Evolutionary conservation across 768 basidiomycete species (phyloP), one percentile per base, ranked within the genome.

Genomic region (Tulasnella sp.): DNA sequence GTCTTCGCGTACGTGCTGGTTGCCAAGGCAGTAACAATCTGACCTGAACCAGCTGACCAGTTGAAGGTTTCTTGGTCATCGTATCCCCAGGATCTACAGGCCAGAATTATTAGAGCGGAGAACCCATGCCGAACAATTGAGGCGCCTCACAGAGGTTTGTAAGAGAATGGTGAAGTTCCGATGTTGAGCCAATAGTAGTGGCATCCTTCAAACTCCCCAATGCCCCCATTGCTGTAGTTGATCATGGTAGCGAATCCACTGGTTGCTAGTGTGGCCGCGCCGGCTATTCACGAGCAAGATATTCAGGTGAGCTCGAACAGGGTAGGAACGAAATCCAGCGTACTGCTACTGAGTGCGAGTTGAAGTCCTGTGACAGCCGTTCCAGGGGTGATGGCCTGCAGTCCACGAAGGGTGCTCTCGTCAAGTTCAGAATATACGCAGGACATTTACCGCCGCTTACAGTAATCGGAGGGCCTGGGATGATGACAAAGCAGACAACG

Each of bases 171-270:
- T 44, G 44, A 48, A 2, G 27, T 56, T 24, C 75, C 75, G 52
- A 75, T 75, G 27, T 75, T 75, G 16, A 75, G 52, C 75, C 75
- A 75, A 24, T 34, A 56, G n/a, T 42, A 44, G 27, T 75, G 42
- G 31, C 75, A 75, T 16, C 18, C 10, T 24, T 75, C 42, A 44
- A 44, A 42, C 21, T 42, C 39, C 12, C 40, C 75, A 27, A 75
- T 19, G 16, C 75, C 75, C 19, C 75, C 75, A 38, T 75, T 75
- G n/a, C 3, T 24, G 46, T 31, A 48, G 27, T 3, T 27, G 34
- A 68, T 68, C 27, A 19, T 19, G 14, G 62, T 68, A 12, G 62
- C 62, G 18, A 31, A 68, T 5, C 62, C 62, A 3, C 31, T 68
- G 18, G 62, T 18, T 6, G 62, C 34, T 0, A 68, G 62, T 18